Evolutionary conservation across 2,329 filamentous ascomycete genomes (phyloP).

Genomic region (Fusarium chlamydosporum): DNA sequence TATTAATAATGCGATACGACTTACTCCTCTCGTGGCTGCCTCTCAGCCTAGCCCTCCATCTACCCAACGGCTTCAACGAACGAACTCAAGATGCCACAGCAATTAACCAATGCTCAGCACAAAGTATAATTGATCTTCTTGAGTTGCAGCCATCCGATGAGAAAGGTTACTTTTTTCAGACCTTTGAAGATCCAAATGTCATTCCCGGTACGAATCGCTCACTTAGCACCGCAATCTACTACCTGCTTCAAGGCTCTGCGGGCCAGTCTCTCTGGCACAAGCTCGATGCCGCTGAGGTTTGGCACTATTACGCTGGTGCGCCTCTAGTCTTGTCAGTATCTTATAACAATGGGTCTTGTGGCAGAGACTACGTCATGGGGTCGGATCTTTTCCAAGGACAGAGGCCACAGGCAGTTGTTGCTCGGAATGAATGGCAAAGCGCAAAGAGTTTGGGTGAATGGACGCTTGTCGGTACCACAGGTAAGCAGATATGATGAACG

Average conservation of each 20-base stretch:
- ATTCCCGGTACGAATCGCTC: slow-evolving; percentile 55
- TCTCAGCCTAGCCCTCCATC: slow-evolving; percentile 2
- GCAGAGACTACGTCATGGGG: slow-evolving; percentile 24
- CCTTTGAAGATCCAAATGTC: slow-evolving; percentile 58
- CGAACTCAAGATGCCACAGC: not conserved
- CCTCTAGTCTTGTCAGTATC: slow-evolving; percentile 63
- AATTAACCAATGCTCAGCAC: slow-evolving; percentile 48
- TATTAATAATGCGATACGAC: slow-evolving; percentile 9
- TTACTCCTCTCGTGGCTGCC: slow-evolving; percentile 12
- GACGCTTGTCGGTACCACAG: slow-evolving; percentile 39
- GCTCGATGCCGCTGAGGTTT: slow-evolving; percentile 63
- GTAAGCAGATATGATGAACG: not conserved
- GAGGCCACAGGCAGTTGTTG: slow-evolving; percentile 33
- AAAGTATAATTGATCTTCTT: slow-evolving; percentile 61
- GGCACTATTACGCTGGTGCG: slow-evolving; percentile 69
- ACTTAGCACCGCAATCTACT: slow-evolving; percentile 66
- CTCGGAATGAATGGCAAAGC: slow-evolving; percentile 27
- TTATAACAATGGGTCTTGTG: slow-evolving; percentile 57
- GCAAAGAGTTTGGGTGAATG: slow-evolving; percentile 22
- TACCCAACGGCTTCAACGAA: slow-evolving; percentile 14
- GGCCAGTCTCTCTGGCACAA: slow-evolving; percentile 66
- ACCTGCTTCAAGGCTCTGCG: slow-evolving; percentile 62
- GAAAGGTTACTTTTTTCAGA: slow-evolving; percentile 65
- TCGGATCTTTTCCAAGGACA: slow-evolving; percentile 14
- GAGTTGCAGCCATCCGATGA: slow-evolving; percentile 62